Percentiles rank a stretch among this genome's conserved stretches.
Conservation (phyloP, 495 filamentous ascomycete genomes). For the Tetracladium marchalianum region DNA sequence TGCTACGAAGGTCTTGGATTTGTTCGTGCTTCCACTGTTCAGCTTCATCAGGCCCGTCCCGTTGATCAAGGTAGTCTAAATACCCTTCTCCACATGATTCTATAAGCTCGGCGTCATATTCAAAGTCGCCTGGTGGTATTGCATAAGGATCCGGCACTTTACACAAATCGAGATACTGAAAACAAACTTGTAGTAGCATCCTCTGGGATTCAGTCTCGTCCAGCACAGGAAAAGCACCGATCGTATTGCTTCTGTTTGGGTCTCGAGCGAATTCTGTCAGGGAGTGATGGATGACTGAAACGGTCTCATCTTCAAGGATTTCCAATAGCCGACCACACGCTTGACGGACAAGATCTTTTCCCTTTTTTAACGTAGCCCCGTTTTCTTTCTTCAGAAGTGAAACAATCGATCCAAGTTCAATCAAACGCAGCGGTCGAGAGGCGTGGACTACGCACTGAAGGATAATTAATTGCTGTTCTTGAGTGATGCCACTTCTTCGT, state of each 20-base stretch:
- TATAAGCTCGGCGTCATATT: too few relatives aligned
- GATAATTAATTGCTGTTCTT: constrained; percentile 32
- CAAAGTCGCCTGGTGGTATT: neutral
- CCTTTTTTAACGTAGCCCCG: neutral
- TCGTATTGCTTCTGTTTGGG: neutral
- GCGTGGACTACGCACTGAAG: constrained; percentile 40
- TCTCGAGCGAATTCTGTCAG: constrained; percentile 37
- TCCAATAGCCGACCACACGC: constrained; percentile 40
- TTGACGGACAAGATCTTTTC: constrained; percentile 16
- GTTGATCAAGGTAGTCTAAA: too few relatives aligned
- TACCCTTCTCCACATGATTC: too few relatives aligned
- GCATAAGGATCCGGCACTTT: neutral
- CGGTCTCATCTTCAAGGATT: constrained; percentile 38
- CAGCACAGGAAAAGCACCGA: constrained; percentile 2
- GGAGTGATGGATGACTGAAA: constrained; percentile 42
- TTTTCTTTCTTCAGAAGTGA: neutral
- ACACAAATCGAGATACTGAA: constrained; percentile 4
- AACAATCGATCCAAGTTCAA: constrained; percentile 28
- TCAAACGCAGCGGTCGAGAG: constrained; percentile 36
- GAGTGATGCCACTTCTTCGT: constrained; percentile 22
- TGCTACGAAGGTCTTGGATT: too few relatives aligned
- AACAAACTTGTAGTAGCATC: neutral
- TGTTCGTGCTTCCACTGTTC: too few relatives aligned
- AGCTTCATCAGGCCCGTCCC: too few relatives aligned
- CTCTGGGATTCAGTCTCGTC: constrained; percentile 1